phyloP scores from a whole-genome alignment of 202 grass and related monocot species.

The Zizania palustris region DNA sequence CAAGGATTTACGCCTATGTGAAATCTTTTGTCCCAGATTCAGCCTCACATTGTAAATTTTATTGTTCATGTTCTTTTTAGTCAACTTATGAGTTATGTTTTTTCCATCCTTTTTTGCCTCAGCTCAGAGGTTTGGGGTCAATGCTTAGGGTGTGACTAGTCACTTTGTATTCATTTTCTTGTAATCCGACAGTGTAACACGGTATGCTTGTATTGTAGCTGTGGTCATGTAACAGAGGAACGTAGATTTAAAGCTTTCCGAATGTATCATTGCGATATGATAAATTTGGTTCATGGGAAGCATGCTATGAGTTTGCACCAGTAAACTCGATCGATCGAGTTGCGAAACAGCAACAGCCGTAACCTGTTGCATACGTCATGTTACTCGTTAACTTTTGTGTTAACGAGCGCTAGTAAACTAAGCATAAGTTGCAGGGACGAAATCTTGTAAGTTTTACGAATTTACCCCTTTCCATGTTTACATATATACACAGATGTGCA shows the following conservation, averaged over 20 bases:
- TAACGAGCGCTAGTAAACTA: no score
- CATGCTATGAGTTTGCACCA: background rate
- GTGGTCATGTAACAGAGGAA: slow-evolving; percentile 11
- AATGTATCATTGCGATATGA: slow-evolving; percentile 8
- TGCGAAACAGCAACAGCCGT: no score
- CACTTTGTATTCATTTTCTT: slow-evolving; percentile 6
- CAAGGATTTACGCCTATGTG: slow-evolving; percentile 13
- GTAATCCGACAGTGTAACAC: slow-evolving; percentile 13
- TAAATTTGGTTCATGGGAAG: slow-evolving; percentile 23
- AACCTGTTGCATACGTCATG: no score
- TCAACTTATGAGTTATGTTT: slow-evolving; percentile 14
- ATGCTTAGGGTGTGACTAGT: background rate
- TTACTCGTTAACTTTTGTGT: no score
- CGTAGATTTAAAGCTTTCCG: slow-evolving; percentile 7
- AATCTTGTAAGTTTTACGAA: no score
- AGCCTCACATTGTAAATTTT: slow-evolving; percentile 46
- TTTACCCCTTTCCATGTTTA: no score
- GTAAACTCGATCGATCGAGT: no score
- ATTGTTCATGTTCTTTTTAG: slow-evolving; percentile 39
- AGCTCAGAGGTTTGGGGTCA: slow-evolving; percentile 3
- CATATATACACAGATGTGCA: no score
- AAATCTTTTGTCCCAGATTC: background rate
- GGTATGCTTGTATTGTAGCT: slow-evolving; percentile 2
- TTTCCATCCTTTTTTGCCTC: slow-evolving; percentile 24
- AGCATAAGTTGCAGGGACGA: no score